Conservation (phyloP, 129 eudicot genomes). For the Oenanthe sinensis region DNA sequence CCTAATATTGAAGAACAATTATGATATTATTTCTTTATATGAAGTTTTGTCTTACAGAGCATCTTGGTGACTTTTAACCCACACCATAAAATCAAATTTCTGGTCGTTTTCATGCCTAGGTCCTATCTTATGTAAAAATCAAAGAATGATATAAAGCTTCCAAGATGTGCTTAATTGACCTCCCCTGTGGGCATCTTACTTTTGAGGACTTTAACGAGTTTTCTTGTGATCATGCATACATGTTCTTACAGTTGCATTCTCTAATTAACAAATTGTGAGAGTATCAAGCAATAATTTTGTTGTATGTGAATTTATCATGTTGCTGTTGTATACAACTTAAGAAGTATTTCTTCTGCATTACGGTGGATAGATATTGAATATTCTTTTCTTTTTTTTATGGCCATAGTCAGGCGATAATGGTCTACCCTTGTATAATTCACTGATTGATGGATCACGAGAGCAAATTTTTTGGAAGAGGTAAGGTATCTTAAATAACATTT, state of each 20-base stretch:
- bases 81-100: not conserved
- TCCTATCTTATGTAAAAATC: not conserved
- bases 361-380: not conserved
- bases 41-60: not conserved
- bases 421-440: conserved; percentile 24
- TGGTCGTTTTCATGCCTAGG: not conserved
- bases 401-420: conserved; percentile 37
- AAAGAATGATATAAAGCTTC: not conserved
- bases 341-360: not conserved
- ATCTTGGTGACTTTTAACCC: not conserved
- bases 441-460: conserved; percentile 75
- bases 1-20: not conserved
- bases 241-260: not conserved
- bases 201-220: not conserved
- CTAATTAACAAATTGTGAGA: not conserved
- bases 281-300: not conserved
- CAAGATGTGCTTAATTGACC: not conserved
- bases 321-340: not conserved
- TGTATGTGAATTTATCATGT: not conserved
- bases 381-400: not conserved
- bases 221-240: not conserved
- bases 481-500: not conserved
- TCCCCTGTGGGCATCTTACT: not conserved
- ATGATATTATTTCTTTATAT: not conserved
- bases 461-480: conserved; percentile 92